phyloP scores from a whole-genome alignment of 345 rosid genomes.

The Arabidopsis suecica region DNA sequence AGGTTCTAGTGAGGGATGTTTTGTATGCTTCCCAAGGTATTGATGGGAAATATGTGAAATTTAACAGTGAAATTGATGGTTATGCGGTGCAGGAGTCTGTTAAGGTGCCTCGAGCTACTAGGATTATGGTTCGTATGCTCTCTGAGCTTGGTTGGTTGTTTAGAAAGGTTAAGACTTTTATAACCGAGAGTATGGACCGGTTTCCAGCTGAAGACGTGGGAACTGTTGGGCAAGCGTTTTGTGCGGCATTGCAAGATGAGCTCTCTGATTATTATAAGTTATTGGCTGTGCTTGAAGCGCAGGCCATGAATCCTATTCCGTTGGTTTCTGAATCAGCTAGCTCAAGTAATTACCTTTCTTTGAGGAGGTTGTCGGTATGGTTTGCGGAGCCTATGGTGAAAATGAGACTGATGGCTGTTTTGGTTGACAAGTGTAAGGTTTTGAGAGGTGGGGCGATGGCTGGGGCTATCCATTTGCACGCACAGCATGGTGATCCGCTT shows the following conservation, averaged over 20 bases:
- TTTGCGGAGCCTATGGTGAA: conserved; percentile 91
- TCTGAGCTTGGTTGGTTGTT: conserved; percentile 98
- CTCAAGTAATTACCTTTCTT: conserved; percentile 72
- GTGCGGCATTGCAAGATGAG: conserved; percentile 95
- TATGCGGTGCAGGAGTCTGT: conserved; percentile 62
- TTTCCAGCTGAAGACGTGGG: conserved; percentile 88
- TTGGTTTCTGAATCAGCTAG: conserved; percentile 71
- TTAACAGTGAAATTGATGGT: conserved; percentile 67
- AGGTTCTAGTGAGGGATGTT: conserved; percentile 87
- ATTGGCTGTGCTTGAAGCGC: conserved; percentile 87
- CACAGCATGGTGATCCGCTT: conserved; percentile 92
- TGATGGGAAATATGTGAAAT: conserved; percentile 87
- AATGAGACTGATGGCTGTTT: conserved; percentile 97
- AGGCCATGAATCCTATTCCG: conserved; percentile 93
- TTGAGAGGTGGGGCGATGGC: conserved; percentile 98
- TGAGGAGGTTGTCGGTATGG: conserved; percentile 94
- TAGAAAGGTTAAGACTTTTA: conserved; percentile 80
- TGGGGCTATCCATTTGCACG: conserved; percentile 95
- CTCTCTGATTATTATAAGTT: conserved; percentile 85
- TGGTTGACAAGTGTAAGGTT: conserved; percentile 91
- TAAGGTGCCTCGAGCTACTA: conserved; percentile 74
- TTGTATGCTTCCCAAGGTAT: conserved; percentile 92
- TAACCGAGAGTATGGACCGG: conserved; percentile 76
- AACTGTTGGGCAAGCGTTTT: conserved; percentile 93
- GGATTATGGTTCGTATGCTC: conserved; percentile 75